These are phyloP conservation scores for Aspergillus quadrilineatus DNA, from an alignment of 2,329 filamentous ascomycete species.

Conservation along the genomic window DNA sequence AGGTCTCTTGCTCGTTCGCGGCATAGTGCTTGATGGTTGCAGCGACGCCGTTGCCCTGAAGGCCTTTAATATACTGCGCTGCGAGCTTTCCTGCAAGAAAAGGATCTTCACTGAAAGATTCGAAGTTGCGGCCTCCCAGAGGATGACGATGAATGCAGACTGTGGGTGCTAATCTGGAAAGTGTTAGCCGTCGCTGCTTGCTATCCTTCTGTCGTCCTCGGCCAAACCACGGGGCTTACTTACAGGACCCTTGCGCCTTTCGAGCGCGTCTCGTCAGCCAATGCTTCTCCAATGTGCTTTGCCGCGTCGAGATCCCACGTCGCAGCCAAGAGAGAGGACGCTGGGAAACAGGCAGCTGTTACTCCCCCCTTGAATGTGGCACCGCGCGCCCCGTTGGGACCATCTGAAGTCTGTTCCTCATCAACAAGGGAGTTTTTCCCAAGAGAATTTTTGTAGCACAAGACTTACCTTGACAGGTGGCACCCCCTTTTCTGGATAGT, in stretches of 20 bases:
- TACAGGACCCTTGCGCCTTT: slow-evolving; percentile 9
- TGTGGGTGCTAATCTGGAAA: slow-evolving; percentile 3
- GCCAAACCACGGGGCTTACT: not conserved
- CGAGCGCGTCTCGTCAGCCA: slow-evolving; percentile 8
- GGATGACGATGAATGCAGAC: slow-evolving; percentile 11
- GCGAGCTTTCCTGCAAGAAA: slow-evolving; percentile 10
- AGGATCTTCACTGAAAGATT: slow-evolving; percentile 12
- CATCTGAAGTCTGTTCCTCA: slow-evolving; percentile 1
- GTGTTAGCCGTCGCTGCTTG: not conserved
- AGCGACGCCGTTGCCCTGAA: slow-evolving; percentile 8
- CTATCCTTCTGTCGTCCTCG: not conserved
- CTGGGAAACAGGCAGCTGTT: slow-evolving; percentile 10
- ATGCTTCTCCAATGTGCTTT: slow-evolving; percentile 5
- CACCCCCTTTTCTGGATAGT: slow-evolving; percentile 5
- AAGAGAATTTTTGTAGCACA: not conserved
- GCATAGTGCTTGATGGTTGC: slow-evolving; percentile 12
- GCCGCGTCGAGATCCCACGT: slow-evolving; percentile 9
- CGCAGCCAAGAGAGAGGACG: slow-evolving; percentile 6
- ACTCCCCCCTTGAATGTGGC: slow-evolving; percentile 8
- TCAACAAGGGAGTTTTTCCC: not conserved
- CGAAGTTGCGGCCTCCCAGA: slow-evolving; percentile 10
- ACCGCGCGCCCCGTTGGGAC: slow-evolving; percentile 11
- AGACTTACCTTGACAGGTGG: slow-evolving; percentile 7
- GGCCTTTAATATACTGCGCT: slow-evolving; percentile 6
- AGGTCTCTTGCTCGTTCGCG: slow-evolving; percentile 11